Base-by-base conservation (phyloP, 2,329 filamentous ascomycete species). In the Exophiala lecanii-corni region DNA sequence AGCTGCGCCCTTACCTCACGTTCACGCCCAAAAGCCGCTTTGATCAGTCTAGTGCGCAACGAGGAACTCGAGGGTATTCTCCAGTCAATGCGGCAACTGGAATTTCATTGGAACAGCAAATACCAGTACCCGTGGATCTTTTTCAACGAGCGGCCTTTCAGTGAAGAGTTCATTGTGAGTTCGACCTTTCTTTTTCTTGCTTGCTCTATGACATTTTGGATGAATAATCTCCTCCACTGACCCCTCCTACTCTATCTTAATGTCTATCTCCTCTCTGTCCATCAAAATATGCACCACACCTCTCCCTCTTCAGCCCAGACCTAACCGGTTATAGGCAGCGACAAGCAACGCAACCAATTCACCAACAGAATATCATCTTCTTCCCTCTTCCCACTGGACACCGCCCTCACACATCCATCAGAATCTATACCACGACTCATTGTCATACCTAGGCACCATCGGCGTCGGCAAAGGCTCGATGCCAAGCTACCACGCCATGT, bases 401-500 rank as follows among this genome's bases (percentile, higher is more conserved):
- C 41, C 59, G 2, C 60, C 61, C 2, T 42, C 54, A 13, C 61
- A 56, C 49, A 55, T 63, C 33, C 6, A 6, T 12, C 7, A 26
- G 7, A 52, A 57, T 28, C 49, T 56, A 34, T 62, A 61, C 50
- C 56, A 58, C 55, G 57, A 62, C 26, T 58, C 55, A 21, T 52
- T 63, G 17, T 59, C 62, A 42, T 63, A 63, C 34, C 52, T 63
- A 6, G 60, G 59, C 19, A 54, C 56, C 4, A 57, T 62, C 31
- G 59, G 60, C 16, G 61, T 63, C 10, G 61, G 61, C 20, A 63
- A 63, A 49, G 61, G 58, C 12, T 58, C 55, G 49, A 53, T 63
- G 47, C 50, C 62, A 31, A 58, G 52, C 51, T 67, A 67, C 49
- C 62, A 61, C 31, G 58, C 65, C 51, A 67, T 67, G 63, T 65